Evolutionary conservation across 805 yeast genomes (phyloP).

Genomic region (Sungouiella blattae): DNA sequence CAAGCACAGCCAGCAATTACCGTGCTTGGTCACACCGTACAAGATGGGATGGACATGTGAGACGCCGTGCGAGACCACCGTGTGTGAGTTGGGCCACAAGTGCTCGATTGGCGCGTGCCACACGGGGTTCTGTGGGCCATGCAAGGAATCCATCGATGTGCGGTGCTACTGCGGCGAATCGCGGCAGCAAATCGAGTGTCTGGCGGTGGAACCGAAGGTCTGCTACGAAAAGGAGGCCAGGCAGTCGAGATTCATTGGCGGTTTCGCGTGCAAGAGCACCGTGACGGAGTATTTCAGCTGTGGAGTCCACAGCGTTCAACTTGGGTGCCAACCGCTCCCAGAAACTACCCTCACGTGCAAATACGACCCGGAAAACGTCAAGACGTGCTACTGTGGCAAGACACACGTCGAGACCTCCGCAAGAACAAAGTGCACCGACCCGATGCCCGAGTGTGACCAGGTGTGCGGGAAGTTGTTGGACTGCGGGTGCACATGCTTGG

Average conservation of each 20-base stretch:
- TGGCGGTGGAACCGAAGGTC: conserved; percentile 36
- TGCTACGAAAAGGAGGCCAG: conserved; percentile 14
- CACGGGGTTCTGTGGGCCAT: conserved; percentile 77
- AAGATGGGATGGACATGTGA: conserved; percentile 66
- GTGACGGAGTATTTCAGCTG: conserved; percentile 61
- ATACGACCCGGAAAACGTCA: conserved; percentile 54
- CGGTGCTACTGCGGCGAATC: conserved; percentile 77
- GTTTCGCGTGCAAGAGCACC: conserved; percentile 26
- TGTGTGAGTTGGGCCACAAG: conserved; percentile 66
- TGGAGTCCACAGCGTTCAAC: conserved; percentile 51
- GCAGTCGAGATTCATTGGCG: conserved; percentile 28
- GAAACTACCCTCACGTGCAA: conserved; percentile 45
- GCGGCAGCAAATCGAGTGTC: conserved; percentile 41
- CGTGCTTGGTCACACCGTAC: conserved; percentile 72
- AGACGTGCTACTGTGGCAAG: conserved; percentile 80
- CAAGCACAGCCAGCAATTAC: conserved; percentile 56
- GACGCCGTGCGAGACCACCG: conserved; percentile 51
- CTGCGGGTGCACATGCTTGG: conserved; percentile 73
- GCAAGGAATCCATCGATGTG: conserved; percentile 47
- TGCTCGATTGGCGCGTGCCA: conserved; percentile 64
- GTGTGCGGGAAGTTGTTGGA: conserved; percentile 58
- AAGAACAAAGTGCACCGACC: conserved; percentile 66
- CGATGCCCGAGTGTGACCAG: conserved; percentile 70
- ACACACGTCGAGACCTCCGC: conserved; percentile 40
- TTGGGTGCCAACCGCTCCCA: conserved; percentile 51